phyloP scores from a whole-genome alignment of 108 stramenopile species.

The Stephanodiscus triporus region DNA sequence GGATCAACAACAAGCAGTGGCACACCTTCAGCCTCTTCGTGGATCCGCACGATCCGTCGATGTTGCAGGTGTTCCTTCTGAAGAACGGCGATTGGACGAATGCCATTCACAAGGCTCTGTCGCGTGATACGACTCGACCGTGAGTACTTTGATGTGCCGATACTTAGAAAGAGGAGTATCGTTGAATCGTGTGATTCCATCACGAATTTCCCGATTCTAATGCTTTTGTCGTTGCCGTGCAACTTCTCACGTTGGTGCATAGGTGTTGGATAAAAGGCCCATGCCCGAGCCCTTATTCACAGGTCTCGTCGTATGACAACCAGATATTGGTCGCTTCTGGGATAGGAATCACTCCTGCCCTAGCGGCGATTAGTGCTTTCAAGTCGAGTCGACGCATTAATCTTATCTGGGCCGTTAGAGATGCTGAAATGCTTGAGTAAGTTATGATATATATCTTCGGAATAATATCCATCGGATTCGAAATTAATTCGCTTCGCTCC shows the following conservation, averaged over 20 bases:
- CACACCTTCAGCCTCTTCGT: slow-evolving; percentile 54
- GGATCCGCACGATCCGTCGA: slow-evolving; percentile 29
- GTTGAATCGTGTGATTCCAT: background rate
- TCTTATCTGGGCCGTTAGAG: slow-evolving; percentile 52
- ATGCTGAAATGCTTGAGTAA: slow-evolving; percentile 35
- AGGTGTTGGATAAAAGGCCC: slow-evolving; percentile 52
- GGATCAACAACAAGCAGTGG: slow-evolving; percentile 52
- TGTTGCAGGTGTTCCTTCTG: slow-evolving; percentile 45
- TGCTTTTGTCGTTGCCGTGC: background rate
- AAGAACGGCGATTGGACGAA: slow-evolving; percentile 34
- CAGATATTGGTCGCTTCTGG: slow-evolving; percentile 52
- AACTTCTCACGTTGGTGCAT: slow-evolving; percentile 15
- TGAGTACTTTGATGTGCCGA: background rate
- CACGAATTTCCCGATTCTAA: background rate
- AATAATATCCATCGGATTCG: background rate
- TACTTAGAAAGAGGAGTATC: too few relatives aligned
- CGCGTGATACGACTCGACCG: slow-evolving; percentile 8
- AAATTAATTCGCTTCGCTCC: background rate
- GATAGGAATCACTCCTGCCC: slow-evolving; percentile 54
- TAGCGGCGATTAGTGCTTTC: slow-evolving; percentile 40
- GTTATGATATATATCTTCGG: background rate
- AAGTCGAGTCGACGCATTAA: slow-evolving; percentile 44
- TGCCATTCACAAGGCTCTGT: slow-evolving; percentile 16
- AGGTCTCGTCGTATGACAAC: slow-evolving; percentile 42
- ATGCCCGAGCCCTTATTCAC: slow-evolving; percentile 49